phyloP scores from a whole-genome alignment of 1,284 basidiomycete genomes.

The Schizopora paradoxa region DNA sequence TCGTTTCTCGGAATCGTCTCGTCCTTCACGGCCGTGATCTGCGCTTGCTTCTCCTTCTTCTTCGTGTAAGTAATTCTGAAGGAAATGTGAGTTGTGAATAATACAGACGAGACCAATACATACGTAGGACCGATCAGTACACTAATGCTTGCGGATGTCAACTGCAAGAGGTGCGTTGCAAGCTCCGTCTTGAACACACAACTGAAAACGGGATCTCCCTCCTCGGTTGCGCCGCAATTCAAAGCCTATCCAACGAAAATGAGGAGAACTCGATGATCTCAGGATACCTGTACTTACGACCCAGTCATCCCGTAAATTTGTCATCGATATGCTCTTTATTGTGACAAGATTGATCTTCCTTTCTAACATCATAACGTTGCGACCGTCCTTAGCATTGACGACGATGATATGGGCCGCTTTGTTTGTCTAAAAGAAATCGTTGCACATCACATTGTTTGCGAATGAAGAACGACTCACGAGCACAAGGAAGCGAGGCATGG shows the following conservation, averaged over 20 bases:
- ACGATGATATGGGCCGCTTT: constrained; percentile 87
- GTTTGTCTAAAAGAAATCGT: constrained; percentile 55
- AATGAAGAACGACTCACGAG: constrained; percentile 54
- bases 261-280: neutral
- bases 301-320: constrained; percentile 93
- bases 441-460: neutral
- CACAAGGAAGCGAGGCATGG: constrained; percentile 86
- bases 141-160: constrained; percentile 75
- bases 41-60: constrained; percentile 94
- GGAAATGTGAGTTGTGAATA: constrained; percentile 14
- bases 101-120: constrained; percentile 28
- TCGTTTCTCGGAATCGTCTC: constrained; percentile 81
- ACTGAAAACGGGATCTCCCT: constrained; percentile 92
- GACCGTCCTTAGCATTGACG: constrained; percentile 65
- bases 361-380: constrained; percentile 62
- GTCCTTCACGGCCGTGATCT: constrained; percentile 88
- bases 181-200: constrained; percentile 98
- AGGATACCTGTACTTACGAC: constrained; percentile 47
- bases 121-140: constrained; percentile 75
- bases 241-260: constrained; percentile 44
- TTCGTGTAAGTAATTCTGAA: constrained; percentile 82
- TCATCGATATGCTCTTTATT: constrained; percentile 83
- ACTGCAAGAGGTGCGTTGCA: constrained; percentile 73
- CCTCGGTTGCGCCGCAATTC: constrained; percentile 77
- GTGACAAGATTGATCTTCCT: constrained; percentile 87